Base-by-base conservation (phyloP, 352 stramenopile genomes). In the Pythium folliculosum region DNA sequence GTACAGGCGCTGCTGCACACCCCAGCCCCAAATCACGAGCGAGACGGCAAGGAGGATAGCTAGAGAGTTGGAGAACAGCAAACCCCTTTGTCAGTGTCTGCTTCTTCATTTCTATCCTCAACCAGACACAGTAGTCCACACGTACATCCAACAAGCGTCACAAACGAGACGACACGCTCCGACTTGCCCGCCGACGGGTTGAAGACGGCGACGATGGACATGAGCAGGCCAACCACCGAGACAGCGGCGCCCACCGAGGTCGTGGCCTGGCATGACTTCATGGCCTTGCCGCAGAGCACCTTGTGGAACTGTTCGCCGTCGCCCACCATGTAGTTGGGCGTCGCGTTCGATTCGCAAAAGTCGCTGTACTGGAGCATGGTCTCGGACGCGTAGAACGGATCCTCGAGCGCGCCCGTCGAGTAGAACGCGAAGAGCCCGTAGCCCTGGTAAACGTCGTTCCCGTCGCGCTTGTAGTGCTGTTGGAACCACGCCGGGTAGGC, bases 401-500 rank as follows among this genome's bases (percentile, higher is more conserved):
- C 81, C 44, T 89, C 72, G 56, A 94, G 82, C 43, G 70, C 65
- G 51, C 71, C 77, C 2, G 86, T 94, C 63, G 86, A 94, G 81
- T 93, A 91, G 66, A 93, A 93, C 19, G 81, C 79, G 65, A 93
- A 94, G 49, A 94, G 75, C 0, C 86, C 86, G 62, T 88, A 94
- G 27, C 84, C 80, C 72, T 94, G 86, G 69, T 86, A 94, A 27
- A 94, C 76, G 63, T 92, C 65, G 17, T 80, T 83, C 17, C 82
- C 84, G 48, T 90, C 76, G 48, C 81, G 84, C 48, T 82, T 79
- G 72, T 92, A 94, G 65, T 91, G 82, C 70, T 94, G 86, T 70
- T 92, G 83, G 76, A 94, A 94, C 86, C 86, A 94, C 30, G 86
- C 84, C 10, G 86, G 86, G 65, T 93, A 94, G 14, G 78, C 83